Evolutionary conservation across 2,329 filamentous ascomycete genomes (phyloP).

Genomic region (Cercospora citrullina): DNA sequence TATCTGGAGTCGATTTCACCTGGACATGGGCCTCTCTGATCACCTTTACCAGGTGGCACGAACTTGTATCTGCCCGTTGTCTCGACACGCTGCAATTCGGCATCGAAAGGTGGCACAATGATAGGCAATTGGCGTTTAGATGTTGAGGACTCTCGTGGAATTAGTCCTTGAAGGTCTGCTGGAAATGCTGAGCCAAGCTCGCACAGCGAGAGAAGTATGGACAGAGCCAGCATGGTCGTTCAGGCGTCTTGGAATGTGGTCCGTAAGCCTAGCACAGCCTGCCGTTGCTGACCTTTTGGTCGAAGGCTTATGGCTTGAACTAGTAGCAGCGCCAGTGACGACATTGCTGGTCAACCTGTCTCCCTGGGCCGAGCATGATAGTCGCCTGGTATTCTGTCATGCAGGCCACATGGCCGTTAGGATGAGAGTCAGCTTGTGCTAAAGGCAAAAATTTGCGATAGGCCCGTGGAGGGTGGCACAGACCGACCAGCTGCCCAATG

Average conservation of each 20-base stretch:
- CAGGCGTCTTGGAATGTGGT: neutral
- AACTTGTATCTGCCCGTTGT: neutral
- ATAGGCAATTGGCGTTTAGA: neutral
- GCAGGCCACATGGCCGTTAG: neutral
- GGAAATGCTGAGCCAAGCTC: neutral
- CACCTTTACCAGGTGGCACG: neutral
- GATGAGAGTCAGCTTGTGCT: neutral
- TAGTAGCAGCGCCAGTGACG: neutral
- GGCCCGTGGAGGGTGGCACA: neutral
- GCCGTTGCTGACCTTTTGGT: neutral
- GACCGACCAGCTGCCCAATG: neutral
- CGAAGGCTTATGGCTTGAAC: neutral
- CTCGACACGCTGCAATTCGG: neutral
- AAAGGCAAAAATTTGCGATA: neutral
- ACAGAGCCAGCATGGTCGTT: neutral
- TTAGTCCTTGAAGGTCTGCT: neutral
- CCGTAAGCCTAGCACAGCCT: neutral
- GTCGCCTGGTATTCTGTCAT: neutral
- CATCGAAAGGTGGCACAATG: neutral
- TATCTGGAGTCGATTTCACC: neutral
- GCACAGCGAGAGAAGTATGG: neutral
- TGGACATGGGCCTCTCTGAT: conserved; percentile 3
- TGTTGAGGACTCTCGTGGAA: neutral
- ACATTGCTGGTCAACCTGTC: neutral
- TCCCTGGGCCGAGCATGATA: neutral